phyloP scores from a whole-genome alignment of 371 early-diverging fungal genomes.

The Apophysomyces trapeziformis region DNA sequence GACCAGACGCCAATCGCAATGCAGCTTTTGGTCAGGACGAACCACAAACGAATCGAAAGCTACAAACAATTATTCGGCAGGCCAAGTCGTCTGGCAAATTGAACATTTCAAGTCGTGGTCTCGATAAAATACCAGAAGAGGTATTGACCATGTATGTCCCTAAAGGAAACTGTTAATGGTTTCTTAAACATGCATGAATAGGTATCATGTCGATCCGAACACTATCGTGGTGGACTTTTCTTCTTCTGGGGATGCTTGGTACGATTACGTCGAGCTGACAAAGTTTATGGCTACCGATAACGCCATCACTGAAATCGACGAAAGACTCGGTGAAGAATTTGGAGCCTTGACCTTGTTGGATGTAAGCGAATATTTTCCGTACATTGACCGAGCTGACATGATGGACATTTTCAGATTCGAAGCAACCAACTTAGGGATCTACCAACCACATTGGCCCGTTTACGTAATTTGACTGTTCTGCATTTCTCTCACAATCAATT shows the following conservation, averaged over 20 bases:
- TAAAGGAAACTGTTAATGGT: neutral
- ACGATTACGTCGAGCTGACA: slow-evolving; percentile 69
- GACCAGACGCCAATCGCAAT: slow-evolving; percentile 16
- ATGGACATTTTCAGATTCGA: slow-evolving; percentile 45
- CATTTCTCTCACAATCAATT: slow-evolving; percentile 57
- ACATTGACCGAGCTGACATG: neutral
- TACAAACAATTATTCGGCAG: slow-evolving; percentile 42
- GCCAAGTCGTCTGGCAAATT: slow-evolving; percentile 63
- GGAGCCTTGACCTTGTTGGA: slow-evolving; percentile 66
- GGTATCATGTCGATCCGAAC: slow-evolving; percentile 66
- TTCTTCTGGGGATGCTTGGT: slow-evolving; percentile 60
- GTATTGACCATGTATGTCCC: slow-evolving; percentile 59
- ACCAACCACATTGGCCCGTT: slow-evolving; percentile 49
- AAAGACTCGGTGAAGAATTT: slow-evolving; percentile 65
- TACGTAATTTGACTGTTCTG: slow-evolving; percentile 50
- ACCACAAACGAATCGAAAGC: slow-evolving; percentile 26
- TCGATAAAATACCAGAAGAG: slow-evolving; percentile 67
- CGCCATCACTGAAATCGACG: slow-evolving; percentile 59
- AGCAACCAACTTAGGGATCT: slow-evolving; percentile 56
- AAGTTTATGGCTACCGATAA: slow-evolving; percentile 75
- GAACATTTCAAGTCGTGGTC: slow-evolving; percentile 68
- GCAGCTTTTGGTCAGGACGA: slow-evolving; percentile 23
- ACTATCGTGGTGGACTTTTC: slow-evolving; percentile 59
- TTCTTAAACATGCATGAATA: slow-evolving; percentile 4
- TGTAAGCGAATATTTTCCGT: slow-evolving; percentile 41